Base-by-base conservation (phyloP, 2,329 filamentous ascomycete species). In the Ophiostoma sp. region DNA sequence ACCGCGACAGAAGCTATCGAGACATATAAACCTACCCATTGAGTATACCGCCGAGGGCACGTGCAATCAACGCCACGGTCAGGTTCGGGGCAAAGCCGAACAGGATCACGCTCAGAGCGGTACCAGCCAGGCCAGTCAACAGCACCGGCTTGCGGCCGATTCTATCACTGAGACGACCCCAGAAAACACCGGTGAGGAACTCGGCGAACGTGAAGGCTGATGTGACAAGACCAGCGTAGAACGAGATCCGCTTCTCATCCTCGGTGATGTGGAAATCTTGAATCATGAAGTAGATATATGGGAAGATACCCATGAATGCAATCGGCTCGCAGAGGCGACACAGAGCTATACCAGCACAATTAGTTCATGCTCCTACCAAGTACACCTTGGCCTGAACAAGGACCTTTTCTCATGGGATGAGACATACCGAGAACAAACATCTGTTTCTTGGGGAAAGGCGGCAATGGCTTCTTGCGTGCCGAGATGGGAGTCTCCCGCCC, bases 281-380 rank as follows among this genome's bases (percentile, higher is more conserved):
- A 78, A 98, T 92, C 96, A 99, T 98, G 85, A 93, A 95, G 85
- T 97, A 98, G 78, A 97, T 94, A 82, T 98, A 99, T 1, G 96
- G 96, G 81, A 99, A 98, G 78, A 98, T 98, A 71, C 95, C 98
- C 94, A 98, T 98, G 87, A 99, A 98, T 6, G 96, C 96, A 82
- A 99, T 98, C 70, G 96, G 96, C 82, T 99, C 96, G 86, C 94
- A 98, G 85, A 99, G 95, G 80, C 96, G 92, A 84, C 95, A 97
- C 79, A 97, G 87, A 63, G 94, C 95, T 97, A 76, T 57, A 33
- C 1, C 22, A 6, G n/a, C n/a, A 52, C 5, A 22, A 31, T 69
- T 61, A 72, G 69, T 48, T 48, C 2, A 52, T 31, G 17, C 8
- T 33, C 28, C 3, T 4, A 31, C 11, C 22, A 45, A 17, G 17